Conservation (phyloP, 176 grass and related monocot genomes). For the Urochloa ruziziensis region DNA sequence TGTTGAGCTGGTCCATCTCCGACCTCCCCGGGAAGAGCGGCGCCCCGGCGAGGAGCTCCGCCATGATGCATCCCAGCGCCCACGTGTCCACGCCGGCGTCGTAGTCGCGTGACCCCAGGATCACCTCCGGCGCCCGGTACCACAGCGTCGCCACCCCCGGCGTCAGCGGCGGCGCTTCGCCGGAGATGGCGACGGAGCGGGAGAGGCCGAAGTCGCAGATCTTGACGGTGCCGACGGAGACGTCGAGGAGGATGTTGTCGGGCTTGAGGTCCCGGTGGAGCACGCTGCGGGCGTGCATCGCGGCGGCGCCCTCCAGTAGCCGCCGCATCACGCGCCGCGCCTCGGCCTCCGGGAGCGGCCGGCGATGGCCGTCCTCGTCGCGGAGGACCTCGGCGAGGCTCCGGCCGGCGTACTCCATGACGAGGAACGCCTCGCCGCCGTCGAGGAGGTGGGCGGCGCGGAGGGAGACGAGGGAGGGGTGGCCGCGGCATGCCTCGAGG, state of each 20-base stretch:
- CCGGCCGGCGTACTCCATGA: constrained; percentile 18
- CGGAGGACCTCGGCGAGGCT: not conserved
- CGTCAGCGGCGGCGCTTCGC: not conserved
- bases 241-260: constrained; percentile 26
- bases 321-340: constrained; percentile 7
- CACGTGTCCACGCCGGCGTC: constrained; percentile 10
- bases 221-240: not conserved
- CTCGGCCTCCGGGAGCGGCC: not conserved
- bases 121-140: constrained; percentile 29
- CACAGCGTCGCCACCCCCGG: not conserved
- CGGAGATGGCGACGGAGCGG: not conserved
- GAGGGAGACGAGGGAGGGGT: not conserved
- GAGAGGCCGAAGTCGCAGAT: constrained; percentile 40
- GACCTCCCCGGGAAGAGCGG: constrained; percentile 3
- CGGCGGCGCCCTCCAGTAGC: not conserved
- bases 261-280: constrained; percentile 36
- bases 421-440: not conserved
- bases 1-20: constrained; percentile 31
- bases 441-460: not conserved
- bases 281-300: constrained; percentile 17
- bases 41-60: constrained; percentile 3
- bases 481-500: constrained; percentile 9
- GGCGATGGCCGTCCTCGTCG: not conserved
- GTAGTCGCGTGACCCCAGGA: not conserved
- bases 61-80: constrained; percentile 31